Evolutionary conservation across 2,329 filamentous ascomycete genomes (phyloP), one percentile per base, ranked within the genome.

Genomic region (Pseudogymnoascus sp.): DNA sequence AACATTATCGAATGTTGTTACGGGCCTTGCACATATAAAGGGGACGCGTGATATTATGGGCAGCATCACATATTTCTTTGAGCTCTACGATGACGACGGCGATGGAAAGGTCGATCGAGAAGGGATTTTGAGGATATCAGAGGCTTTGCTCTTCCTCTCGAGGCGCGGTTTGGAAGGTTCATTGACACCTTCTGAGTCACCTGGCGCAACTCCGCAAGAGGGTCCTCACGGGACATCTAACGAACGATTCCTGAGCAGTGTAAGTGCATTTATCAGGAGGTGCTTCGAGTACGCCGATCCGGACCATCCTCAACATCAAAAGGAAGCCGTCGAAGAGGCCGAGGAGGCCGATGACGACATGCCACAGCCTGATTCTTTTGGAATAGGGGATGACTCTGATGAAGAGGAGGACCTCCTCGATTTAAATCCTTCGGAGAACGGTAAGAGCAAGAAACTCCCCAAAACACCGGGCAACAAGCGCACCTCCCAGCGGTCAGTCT

Each of bases 261-360:
- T 99, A 60, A 96, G 91, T 68, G 92, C 92, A 2, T 99, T 99
- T 71, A 99, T 97, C 63, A 84, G 92, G 66, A 84, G 94, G 63
- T 99, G 94, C 74, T 99, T 99, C 67, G 94, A 99, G 74, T 99
- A 99, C 71, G 94, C 94, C 5, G 94, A 99, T 70, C 93, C 94
- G 1, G 93, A 95, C 70, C 87, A 89, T 65, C 86, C 88, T 1
- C 80, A 82, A 71, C 82, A 85, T 65, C 80, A 84, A 63, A 74
- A 74, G 41, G 65, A 69, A 57, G 60, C 70, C 36, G 60, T 69
- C 26, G 65, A 65, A 37, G 69, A 72, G 47, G 68, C 63, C 37
- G 72, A 74, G 8, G 72, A 74, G 37, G 36, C 36, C 2, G 66
- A 47, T 66, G 73, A 63, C 65, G 70, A 63, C 2, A 69, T 74